Conservation (phyloP, 352 stramenopile genomes). For the Globisporangium cylindrosporum region DNA sequence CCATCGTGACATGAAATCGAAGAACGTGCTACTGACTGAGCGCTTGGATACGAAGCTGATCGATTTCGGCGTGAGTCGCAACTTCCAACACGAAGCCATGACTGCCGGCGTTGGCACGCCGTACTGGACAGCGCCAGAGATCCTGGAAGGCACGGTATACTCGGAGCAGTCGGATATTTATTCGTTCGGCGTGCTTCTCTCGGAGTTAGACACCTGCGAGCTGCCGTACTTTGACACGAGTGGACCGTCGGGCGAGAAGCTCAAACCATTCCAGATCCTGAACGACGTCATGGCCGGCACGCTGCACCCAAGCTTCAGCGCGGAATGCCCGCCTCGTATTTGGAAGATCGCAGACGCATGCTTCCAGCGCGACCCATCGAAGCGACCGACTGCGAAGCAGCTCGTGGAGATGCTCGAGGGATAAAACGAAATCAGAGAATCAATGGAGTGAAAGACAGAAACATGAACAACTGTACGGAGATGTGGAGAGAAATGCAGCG, state of each 20-base stretch:
- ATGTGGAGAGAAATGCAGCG: not conserved
- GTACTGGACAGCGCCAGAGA: constrained; percentile 24
- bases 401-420: constrained; percentile 41
- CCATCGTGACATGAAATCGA: constrained; percentile 52
- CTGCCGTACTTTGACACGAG: constrained; percentile 28
- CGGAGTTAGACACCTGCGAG: constrained; percentile 50
- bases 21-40: constrained; percentile 52
- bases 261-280: constrained; percentile 40
- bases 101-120: constrained; percentile 22
- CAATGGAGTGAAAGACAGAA: not conserved
- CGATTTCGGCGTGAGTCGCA: constrained; percentile 54
- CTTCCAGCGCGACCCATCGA: constrained; percentile 38
- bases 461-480: not conserved
- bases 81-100: constrained; percentile 18
- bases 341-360: constrained; percentile 34
- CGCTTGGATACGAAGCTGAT: constrained; percentile 45
- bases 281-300: constrained; percentile 39
- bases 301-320: constrained; percentile 39
- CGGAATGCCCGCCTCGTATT: constrained; percentile 38
- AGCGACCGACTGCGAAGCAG: constrained; percentile 33
- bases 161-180: constrained; percentile 32
- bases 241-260: constrained; percentile 23
- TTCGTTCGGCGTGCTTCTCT: constrained; percentile 30
- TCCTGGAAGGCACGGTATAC: constrained; percentile 27
- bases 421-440: constrained; percentile 7